Percentiles rank a stretch among this genome's conserved stretches.
Conservation (phyloP, 164 flowering plant genomes). For the Umbellularia californica region DNA sequence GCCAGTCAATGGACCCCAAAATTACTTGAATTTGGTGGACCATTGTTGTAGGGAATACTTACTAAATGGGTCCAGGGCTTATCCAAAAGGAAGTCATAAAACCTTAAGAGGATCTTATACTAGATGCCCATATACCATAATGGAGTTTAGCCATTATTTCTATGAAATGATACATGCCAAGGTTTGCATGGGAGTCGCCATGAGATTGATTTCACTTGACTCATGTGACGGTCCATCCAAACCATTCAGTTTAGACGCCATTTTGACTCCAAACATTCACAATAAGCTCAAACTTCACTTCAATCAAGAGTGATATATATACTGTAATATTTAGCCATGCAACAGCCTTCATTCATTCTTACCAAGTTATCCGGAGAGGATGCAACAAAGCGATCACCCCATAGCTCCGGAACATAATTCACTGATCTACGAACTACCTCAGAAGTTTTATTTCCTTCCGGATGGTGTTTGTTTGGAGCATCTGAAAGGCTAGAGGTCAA, state of each 20-base stretch:
- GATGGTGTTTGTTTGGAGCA: background rate
- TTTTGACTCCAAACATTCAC: background rate
- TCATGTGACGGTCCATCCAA: too few relatives aligned
- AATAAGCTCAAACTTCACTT: background rate
- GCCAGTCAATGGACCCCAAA: too few relatives aligned
- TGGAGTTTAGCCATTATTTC: too few relatives aligned
- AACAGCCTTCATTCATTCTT: background rate
- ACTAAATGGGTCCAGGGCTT: too few relatives aligned
- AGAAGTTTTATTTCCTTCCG: background rate
- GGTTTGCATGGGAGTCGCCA: too few relatives aligned
- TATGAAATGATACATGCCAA: too few relatives aligned
- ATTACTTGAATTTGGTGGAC: too few relatives aligned
- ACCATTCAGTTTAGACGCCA: background rate
- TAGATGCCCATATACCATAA: too few relatives aligned
- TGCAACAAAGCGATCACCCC: slow-evolving; percentile 9
- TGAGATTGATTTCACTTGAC: too few relatives aligned
- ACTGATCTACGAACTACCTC: background rate
- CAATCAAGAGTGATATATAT: background rate
- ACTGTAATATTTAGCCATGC: background rate
- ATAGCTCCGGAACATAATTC: background rate
- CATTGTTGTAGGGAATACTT: too few relatives aligned
- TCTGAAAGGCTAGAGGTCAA: background rate
- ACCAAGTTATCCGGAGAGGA: background rate
- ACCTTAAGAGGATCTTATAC: too few relatives aligned
- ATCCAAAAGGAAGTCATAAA: too few relatives aligned